These are phyloP conservation scores for Scedosporium boydii DNA, from an alignment of 2,329 filamentous ascomycete genomes.

Conservation along the genomic window DNA sequence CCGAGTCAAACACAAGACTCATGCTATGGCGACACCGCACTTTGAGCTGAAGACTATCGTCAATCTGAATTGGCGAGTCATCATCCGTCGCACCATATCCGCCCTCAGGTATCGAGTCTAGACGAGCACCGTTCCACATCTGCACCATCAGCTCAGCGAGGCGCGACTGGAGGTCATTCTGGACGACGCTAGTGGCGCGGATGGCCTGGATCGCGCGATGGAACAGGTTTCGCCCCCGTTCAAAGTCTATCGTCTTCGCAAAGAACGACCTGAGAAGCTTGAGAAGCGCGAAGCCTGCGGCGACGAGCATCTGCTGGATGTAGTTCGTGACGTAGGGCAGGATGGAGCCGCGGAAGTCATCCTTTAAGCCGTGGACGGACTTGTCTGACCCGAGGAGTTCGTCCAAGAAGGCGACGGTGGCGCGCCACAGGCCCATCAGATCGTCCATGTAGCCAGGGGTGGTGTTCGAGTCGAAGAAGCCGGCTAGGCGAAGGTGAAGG, in stretches of 20 bases:
- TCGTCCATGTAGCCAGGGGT: slow-evolving; percentile 65
- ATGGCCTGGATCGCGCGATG: slow-evolving; percentile 62
- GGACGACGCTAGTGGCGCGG: slow-evolving; percentile 61
- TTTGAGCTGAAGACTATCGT: slow-evolving; percentile 68
- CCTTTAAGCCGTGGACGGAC: slow-evolving; percentile 28
- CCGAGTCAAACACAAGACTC: slow-evolving; percentile 75
- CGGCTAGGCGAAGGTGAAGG: slow-evolving; percentile 66
- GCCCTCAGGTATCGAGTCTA: slow-evolving; percentile 36
- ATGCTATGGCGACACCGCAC: slow-evolving; percentile 79
- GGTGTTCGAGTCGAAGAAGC: slow-evolving; percentile 70
- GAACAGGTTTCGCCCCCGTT: slow-evolving; percentile 59
- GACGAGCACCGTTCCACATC: slow-evolving; percentile 66
- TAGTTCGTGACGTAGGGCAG: slow-evolving; percentile 64
- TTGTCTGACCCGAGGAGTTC: slow-evolving; percentile 48
- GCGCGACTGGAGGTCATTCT: slow-evolving; percentile 71
- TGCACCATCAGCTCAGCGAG: slow-evolving; percentile 80
- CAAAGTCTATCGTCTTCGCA: slow-evolving; percentile 59
- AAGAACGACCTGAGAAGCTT: slow-evolving; percentile 75
- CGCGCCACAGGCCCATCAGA: slow-evolving; percentile 65
- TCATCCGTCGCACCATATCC: slow-evolving; percentile 37
- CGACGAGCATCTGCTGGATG: slow-evolving; percentile 78
- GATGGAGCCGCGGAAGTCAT: slow-evolving; percentile 41
- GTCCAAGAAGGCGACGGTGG: slow-evolving; percentile 61
- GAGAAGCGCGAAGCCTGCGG: slow-evolving; percentile 65
- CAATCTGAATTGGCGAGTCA: slow-evolving; percentile 40